A percentile compares a stretch with the other conserved stretches of the same genome.
Evolutionary conservation across 768 basidiomycete species (phyloP).

Genomic region (Lentinula sp.): DNA sequence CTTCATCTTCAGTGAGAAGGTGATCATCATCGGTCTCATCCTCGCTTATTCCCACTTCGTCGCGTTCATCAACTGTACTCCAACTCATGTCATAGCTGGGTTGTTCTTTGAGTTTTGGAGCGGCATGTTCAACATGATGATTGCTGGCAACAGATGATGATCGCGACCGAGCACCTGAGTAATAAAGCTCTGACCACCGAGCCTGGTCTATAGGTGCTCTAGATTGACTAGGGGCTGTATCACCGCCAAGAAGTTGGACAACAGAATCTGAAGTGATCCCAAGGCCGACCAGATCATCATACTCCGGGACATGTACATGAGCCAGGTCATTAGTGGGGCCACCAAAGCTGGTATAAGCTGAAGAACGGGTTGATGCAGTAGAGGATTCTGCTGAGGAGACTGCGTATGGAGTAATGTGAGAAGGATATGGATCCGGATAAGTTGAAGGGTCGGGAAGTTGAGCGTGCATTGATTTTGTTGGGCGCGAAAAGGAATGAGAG

Average conservation of each 20-base stretch:
- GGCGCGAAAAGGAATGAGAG: slow-evolving; percentile 32
- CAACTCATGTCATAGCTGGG: slow-evolving; percentile 75
- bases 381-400: slow-evolving; percentile 71
- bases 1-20: slow-evolving; percentile 32
- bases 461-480: slow-evolving; percentile 62
- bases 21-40: slow-evolving; percentile 45
- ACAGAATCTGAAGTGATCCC: slow-evolving; percentile 65
- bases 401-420: slow-evolving; percentile 27
- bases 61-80: slow-evolving; percentile 68
- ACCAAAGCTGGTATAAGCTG: slow-evolving; percentile 70
- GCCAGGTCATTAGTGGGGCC: slow-evolving; percentile 58
- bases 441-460: slow-evolving; percentile 54
- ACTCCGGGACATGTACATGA: slow-evolving; percentile 60
- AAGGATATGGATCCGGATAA: slow-evolving; percentile 35
- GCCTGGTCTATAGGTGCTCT: slow-evolving; percentile 55
- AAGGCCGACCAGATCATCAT: slow-evolving; percentile 41
- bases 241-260: slow-evolving; percentile 53
- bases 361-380: slow-evolving; percentile 66
- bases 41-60: slow-evolving; percentile 45
- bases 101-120: slow-evolving; percentile 49
- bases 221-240: slow-evolving; percentile 38
- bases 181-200: slow-evolving; percentile 72
- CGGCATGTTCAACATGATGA: slow-evolving; percentile 29
- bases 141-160: slow-evolving; percentile 60
- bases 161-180: slow-evolving; percentile 57